Conservation (phyloP, 2,329 filamentous ascomycete species). For the Fusarium siculi region DNA sequence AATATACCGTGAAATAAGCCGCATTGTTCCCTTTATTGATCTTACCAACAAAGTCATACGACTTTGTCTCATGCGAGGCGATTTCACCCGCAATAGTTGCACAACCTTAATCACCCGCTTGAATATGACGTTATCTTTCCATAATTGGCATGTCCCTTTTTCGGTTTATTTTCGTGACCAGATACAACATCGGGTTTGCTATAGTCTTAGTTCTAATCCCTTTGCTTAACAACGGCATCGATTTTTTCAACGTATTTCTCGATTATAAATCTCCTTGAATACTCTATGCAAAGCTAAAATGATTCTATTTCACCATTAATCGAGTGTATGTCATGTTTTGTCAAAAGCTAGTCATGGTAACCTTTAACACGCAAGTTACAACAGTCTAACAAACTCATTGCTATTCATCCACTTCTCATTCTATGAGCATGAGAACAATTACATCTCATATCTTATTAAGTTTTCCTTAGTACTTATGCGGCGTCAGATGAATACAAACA, state of each 20-base stretch:
- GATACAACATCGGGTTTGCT: neutral
- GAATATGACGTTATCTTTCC: neutral
- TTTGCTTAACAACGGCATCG: neutral
- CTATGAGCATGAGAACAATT: too few relatives aligned
- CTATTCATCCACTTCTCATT: neutral
- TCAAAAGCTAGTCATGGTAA: neutral
- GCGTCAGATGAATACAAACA: neutral
- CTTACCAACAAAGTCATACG: constrained; percentile 3
- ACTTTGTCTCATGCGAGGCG: neutral
- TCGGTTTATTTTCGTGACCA: neutral
- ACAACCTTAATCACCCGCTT: neutral
- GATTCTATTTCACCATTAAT: too few relatives aligned
- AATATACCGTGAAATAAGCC: neutral
- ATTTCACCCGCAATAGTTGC: neutral
- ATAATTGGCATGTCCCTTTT: neutral
- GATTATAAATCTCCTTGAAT: neutral
- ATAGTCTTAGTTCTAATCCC: neutral
- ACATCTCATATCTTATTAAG: too few relatives aligned
- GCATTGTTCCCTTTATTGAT: neutral
- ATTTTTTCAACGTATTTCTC: neutral
- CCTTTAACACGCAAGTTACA: neutral
- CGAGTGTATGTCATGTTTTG: neutral
- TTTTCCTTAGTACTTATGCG: neutral
- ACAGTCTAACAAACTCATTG: neutral
- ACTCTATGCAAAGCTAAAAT: neutral